These are phyloP conservation scores for Pseudopyricularia cyperi DNA, from an alignment of 2,329 filamentous ascomycete species.

Conservation along the genomic window DNA sequence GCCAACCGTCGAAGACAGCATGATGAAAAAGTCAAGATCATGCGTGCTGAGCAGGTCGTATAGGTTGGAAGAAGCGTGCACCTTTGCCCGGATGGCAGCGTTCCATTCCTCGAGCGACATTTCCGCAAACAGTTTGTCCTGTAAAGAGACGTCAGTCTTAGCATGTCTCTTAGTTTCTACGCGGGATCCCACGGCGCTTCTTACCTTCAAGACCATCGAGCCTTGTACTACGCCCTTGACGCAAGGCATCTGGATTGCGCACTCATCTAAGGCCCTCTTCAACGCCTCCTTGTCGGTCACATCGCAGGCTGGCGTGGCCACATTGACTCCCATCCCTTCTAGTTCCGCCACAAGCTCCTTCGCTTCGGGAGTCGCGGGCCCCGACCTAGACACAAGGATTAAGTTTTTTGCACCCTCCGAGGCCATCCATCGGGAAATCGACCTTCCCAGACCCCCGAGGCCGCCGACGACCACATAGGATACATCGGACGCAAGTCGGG, in stretches of 20 bases:
- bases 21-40: conserved; percentile 23
- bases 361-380: conserved; percentile 2
- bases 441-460: conserved; percentile 13
- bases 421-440: conserved; percentile 11
- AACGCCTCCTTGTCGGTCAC: background rate
- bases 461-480: conserved; percentile 15
- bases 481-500: conserved; percentile 6
- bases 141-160: background rate
- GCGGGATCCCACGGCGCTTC: background rate
- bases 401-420: conserved; percentile 9
- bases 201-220: conserved; percentile 13
- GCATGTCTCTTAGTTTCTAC: background rate
- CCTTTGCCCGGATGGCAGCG: conserved; percentile 4
- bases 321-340: background rate
- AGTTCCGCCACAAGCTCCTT: conserved; percentile 5
- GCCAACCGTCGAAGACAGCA: conserved; percentile 23
- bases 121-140: conserved; percentile 1
- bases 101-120: conserved; percentile 2
- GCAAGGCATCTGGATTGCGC: conserved; percentile 8
- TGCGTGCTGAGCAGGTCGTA: conserved; percentile 2
- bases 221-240: conserved; percentile 20
- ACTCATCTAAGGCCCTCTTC: background rate
- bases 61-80: conserved; percentile 12
- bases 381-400: conserved; percentile 9
- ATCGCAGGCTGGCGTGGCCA: background rate